These are phyloP conservation scores for Nymphaea colorata DNA, from an alignment of 164 flowering plant genomes.

Conservation along the genomic window DNA sequence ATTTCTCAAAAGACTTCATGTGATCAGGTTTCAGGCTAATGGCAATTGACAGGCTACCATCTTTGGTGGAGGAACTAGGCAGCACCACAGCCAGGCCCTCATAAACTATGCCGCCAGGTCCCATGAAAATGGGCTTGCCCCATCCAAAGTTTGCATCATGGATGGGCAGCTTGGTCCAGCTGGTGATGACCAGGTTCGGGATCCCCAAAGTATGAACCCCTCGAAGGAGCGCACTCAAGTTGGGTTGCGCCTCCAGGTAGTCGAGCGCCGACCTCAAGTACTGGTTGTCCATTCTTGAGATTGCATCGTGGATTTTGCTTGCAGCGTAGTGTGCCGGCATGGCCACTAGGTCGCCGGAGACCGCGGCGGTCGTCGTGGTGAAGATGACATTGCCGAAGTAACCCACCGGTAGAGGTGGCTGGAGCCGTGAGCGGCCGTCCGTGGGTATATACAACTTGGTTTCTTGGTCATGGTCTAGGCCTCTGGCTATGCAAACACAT, in stretches of 20 bases:
- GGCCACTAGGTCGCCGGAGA: constrained; percentile 12
- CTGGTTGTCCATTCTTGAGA: constrained; percentile 45
- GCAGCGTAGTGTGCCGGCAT: constrained; percentile 23
- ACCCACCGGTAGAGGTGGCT: constrained; percentile 15
- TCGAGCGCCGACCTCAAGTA: constrained; percentile 59
- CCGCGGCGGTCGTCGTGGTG: background rate
- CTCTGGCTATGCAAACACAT: constrained; percentile 22
- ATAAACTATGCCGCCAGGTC: constrained; percentile 19
- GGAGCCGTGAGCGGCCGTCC: constrained; percentile 13
- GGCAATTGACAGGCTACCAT: constrained; percentile 29
- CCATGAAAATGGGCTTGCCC: constrained; percentile 36
- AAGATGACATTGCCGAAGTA: constrained; percentile 23
- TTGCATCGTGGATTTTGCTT: constrained; percentile 25
- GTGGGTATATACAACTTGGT: constrained; percentile 10
- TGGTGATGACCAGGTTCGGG: constrained; percentile 21
- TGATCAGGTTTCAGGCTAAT: constrained; percentile 22
- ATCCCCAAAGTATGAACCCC: constrained; percentile 38
- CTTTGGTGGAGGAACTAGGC: constrained; percentile 17
- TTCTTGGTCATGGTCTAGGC: constrained; percentile 6
- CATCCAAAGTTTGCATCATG: constrained; percentile 32
- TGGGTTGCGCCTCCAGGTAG: constrained; percentile 51
- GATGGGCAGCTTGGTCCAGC: constrained; percentile 24
- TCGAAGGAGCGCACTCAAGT: constrained; percentile 36
- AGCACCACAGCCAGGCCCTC: constrained; percentile 30
- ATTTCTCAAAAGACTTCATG: constrained; percentile 28